These are phyloP conservation scores for Cercophora sp. DNA, from an alignment of 495 filamentous ascomycete genomes.

Conservation along the genomic window DNA sequence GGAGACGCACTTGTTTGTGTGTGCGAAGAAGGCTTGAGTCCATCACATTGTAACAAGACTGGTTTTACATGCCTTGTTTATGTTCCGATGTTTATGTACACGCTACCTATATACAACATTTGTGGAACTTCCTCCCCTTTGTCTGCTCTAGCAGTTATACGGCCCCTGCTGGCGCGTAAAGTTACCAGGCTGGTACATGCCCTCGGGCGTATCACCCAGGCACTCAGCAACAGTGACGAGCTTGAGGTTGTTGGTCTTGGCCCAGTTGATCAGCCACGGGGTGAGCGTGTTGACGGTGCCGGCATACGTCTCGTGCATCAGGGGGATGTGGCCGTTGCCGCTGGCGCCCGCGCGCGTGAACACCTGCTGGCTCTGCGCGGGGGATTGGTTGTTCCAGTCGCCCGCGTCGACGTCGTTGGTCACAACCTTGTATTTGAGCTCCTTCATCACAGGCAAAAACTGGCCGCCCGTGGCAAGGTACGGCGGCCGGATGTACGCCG, in stretches of 20 bases:
- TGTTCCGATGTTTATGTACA: too few species aligned
- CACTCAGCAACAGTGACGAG: slow-evolving; percentile 54
- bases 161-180: slow-evolving; percentile 27
- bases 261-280: slow-evolving; percentile 52
- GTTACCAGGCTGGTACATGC: slow-evolving; percentile 41
- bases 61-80: too few species aligned
- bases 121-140: too few species aligned
- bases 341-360: slow-evolving; percentile 43
- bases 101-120: not conserved
- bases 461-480: slow-evolving; percentile 47
- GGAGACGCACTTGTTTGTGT: slow-evolving; percentile 23
- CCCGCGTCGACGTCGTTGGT: slow-evolving; percentile 51
- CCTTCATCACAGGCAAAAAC: slow-evolving; percentile 40
- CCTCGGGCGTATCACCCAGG: slow-evolving; percentile 38
- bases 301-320: slow-evolving; percentile 54
- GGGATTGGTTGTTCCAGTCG: slow-evolving; percentile 50
- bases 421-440: slow-evolving; percentile 51
- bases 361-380: slow-evolving; percentile 38
- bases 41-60: too few species aligned
- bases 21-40: slow-evolving; percentile 20
- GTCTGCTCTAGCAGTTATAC: slow-evolving; percentile 23
- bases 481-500: slow-evolving; percentile 52
- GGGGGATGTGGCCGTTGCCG: slow-evolving; percentile 50
- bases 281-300: slow-evolving; percentile 45
- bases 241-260: slow-evolving; percentile 46